phyloP scores from a whole-genome alignment of 495 filamentous ascomycete genomes.

The Bathelium albidoporum region DNA sequence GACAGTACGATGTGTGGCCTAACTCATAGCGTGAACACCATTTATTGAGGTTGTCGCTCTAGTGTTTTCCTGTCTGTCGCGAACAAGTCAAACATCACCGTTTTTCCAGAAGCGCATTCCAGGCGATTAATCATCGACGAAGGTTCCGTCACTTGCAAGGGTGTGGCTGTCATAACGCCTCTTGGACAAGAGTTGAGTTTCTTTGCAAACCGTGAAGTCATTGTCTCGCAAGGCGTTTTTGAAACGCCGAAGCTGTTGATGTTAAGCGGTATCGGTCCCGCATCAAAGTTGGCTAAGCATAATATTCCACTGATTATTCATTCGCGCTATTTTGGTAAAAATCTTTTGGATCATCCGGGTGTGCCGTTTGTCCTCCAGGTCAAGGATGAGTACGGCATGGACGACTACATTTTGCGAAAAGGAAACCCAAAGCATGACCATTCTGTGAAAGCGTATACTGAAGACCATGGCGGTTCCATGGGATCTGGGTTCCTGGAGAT shows the following conservation, averaged over 20 bases:
- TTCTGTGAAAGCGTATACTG: too few species aligned
- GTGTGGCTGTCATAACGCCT: not conserved
- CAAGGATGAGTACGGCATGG: slow-evolving; percentile 1
- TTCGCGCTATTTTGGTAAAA: slow-evolving; percentile 10
- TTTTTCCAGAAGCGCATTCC: too few species aligned
- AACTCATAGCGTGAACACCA: too few species aligned
- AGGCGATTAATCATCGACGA: not conserved
- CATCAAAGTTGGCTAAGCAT: slow-evolving; percentile 1
- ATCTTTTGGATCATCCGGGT: slow-evolving; percentile 18
- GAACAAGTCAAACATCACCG: too few species aligned
- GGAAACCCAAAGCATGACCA: too few species aligned
- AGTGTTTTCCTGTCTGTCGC: too few species aligned
- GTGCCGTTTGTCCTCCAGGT: slow-evolving; percentile 11
- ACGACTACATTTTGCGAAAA: too few species aligned
- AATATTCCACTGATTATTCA: slow-evolving; percentile 10
- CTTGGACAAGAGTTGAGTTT: not conserved
- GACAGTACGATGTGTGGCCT: too few species aligned
- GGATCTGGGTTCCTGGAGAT: too few species aligned
- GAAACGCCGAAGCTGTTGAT: slow-evolving; percentile 14
- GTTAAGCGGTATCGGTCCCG: slow-evolving; percentile 15
- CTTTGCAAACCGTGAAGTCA: slow-evolving; percentile 11
- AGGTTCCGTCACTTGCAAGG: slow-evolving; percentile 13
- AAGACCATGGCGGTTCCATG: too few species aligned
- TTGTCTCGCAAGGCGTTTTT: slow-evolving; percentile 11
- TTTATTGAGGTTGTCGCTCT: too few species aligned